Base-by-base conservation (phyloP, 192 early-diverging fungal species). In the Backusella liffmaniae region DNA sequence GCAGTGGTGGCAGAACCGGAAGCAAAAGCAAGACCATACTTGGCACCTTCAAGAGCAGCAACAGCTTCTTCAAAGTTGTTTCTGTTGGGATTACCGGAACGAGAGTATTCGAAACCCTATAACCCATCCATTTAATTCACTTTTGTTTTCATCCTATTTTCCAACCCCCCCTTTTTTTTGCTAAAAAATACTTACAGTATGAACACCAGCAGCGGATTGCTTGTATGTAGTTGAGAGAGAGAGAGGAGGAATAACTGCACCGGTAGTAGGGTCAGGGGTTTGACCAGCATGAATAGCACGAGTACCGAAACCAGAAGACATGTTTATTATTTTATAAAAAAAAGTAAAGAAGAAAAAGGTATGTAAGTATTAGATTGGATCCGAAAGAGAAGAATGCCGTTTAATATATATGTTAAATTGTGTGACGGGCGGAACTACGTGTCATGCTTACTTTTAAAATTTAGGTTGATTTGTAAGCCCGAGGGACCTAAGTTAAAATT, bases 241-340 rank as follows among this genome's bases (percentile, higher is more conserved):
- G 39, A 99, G 86, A 15, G 98, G 88, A 46, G 98, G 98, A 74
- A 99, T 98, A 15, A 99, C 98, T n/a, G 98, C 98, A 46, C 97
- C 96, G 16, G 96, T 98, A 73, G 90, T 79, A 29, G 94, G 91
- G 78, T 99, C 97, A 46, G 95, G 93, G 70, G 92, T 84, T 72
- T 96, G 92, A 6, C 95, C 98, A 42, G 95, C 94, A 75, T 99
- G 98, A 69, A 99, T 91, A 35, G 98, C 98, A 69, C 92, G 90
- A 12, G 98, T 99, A 71, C 91, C 96, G 76, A 99, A 98, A 18
- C 92, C 89, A 71, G 65, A 18, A 69, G 77, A 26, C 66, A 59
- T 62, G 18, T 53, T 51, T 53, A 72, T 73, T 35, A 49, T 69
- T 18, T 1, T 29, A 2, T 34, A 70, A 15, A 70, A n/a, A 70